Base-by-base conservation (phyloP, 495 filamentous ascomycete genomes). In the Bathelium albidoporum region DNA sequence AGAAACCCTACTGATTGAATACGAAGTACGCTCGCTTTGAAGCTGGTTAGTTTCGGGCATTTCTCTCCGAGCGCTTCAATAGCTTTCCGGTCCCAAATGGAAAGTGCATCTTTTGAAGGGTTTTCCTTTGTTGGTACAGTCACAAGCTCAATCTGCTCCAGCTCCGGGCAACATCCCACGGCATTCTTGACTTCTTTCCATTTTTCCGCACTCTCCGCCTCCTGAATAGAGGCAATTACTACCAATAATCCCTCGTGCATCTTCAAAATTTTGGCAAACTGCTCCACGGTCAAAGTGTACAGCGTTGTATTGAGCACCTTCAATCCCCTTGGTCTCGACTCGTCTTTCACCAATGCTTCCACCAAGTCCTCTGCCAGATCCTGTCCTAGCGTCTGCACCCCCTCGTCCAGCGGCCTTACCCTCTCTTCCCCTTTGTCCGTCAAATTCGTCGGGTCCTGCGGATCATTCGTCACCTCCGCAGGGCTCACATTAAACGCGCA, bases 131-230 rank as follows among this genome's bases (percentile, higher is more conserved):
- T 9, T 29, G 49, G 49, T 16, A 55, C 49, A 29, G 58, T 69
- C n/a, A 72, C 66, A 32, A 72, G 59, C 61, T 72, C 70, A 22
- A 72, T 64, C 59, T 72, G 70, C 60, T 72, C 70, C 44, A 72
- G 34, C 22, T 63, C 44, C 55, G 65, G 61, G 39, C 66, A 69
- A 24, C 32, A 12, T 36, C 52, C 41, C 62, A 71, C 34, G 45
- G 58, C 64, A 59, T 67, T 55, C 24, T 68, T 32, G 58, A 72
- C 18, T 26, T 62, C 64, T 58, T 67, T 72, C 20, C 64, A 65
- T 10, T 64, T 61, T 32, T 69, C 66, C 14, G 58, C 60, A 7
- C 58, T 62, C 61, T 65, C 66, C 34, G 60, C 45, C 43, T 71
- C 70, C 29, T 55, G 26, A 20, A 72, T 31, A 11, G 70, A 69